Conservation (phyloP, 495 filamentous ascomycete species). For the Neurospora sp. region DNA sequence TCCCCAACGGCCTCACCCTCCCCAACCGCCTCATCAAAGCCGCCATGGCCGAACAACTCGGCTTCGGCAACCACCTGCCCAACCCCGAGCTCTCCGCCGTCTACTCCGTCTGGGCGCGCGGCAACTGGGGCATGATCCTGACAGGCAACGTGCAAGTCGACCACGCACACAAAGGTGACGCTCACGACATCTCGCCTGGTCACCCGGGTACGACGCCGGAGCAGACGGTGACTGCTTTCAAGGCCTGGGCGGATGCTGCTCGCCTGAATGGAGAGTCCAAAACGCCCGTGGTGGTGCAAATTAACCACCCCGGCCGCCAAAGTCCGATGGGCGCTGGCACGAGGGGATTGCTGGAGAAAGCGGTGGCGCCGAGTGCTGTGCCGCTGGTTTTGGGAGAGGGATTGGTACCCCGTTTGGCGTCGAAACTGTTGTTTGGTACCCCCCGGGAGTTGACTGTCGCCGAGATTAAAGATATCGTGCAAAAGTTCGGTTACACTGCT, state of each 20-base stretch:
- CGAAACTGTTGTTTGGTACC: constrained; percentile 46
- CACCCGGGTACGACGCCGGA: constrained; percentile 14
- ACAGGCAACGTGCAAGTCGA: constrained; percentile 48
- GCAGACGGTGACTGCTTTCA: constrained; percentile 28
- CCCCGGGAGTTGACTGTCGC: constrained; percentile 43
- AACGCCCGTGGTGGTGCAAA: constrained; percentile 43
- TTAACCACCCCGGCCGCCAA: constrained; percentile 51
- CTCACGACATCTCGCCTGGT: constrained; percentile 28
- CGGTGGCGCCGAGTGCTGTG: constrained; percentile 41
- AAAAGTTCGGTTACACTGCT: constrained; percentile 48
- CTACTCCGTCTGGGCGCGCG: constrained; percentile 49
- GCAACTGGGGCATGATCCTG: constrained; percentile 36
- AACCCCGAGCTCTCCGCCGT: constrained; percentile 31
- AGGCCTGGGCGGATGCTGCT: constrained; percentile 33
- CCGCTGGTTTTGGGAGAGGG: constrained; percentile 28
- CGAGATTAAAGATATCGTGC: constrained; percentile 46
- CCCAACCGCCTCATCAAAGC: constrained; percentile 34
- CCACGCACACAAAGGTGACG: constrained; percentile 36
- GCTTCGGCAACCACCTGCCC: constrained; percentile 33
- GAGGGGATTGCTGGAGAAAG: constrained; percentile 28
- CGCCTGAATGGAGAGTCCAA: constrained; percentile 25
- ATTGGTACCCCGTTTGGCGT: constrained; percentile 38
- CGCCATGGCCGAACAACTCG: constrained; percentile 33
- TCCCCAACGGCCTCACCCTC: constrained; percentile 27
- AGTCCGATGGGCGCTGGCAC: constrained; percentile 35